phyloP scores from a whole-genome alignment of 495 filamentous ascomycete species.

The Lasiosphaeria hispida region DNA sequence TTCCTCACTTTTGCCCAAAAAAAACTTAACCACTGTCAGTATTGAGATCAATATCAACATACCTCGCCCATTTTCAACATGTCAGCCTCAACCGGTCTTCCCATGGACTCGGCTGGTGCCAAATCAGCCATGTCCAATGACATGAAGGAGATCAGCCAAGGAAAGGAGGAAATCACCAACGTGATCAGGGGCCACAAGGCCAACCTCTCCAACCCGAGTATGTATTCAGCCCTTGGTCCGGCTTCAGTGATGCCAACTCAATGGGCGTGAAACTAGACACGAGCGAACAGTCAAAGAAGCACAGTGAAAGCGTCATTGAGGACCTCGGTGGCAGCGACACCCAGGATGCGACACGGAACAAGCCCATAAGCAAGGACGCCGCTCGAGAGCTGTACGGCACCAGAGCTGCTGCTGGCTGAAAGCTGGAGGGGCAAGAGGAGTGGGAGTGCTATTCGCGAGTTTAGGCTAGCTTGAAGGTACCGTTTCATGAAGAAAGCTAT shows the following conservation, averaged over 20 bases:
- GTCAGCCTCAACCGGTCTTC: not conserved
- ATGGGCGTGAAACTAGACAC: constrained; percentile 13
- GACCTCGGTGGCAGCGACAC: constrained; percentile 26
- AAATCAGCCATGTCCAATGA: constrained; percentile 39
- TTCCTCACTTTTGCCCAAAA: too few relatives aligned
- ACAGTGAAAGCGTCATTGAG: constrained; percentile 17
- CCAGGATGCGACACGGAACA: constrained; percentile 24
- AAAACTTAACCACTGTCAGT: too few relatives aligned
- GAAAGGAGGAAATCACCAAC: constrained; percentile 34
- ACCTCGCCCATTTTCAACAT: too few relatives aligned
- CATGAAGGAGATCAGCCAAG: constrained; percentile 38
- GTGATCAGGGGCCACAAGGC: constrained; percentile 25
- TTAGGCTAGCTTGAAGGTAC: too few relatives aligned
- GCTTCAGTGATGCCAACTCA: too few relatives aligned
- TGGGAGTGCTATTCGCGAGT: too few relatives aligned
- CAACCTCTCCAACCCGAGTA: constrained; percentile 21
- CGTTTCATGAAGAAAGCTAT: too few relatives aligned
- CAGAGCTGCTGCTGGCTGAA: constrained; percentile 26
- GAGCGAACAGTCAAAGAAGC: constrained; percentile 20
- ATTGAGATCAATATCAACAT: too few relatives aligned
- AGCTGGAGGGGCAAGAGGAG: not conserved
- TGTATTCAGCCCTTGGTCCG: not conserved
- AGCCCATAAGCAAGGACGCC: constrained; percentile 27
- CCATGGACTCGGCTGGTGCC: constrained; percentile 34
- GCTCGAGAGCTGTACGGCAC: constrained; percentile 36